These are phyloP conservation scores for Trametes cubensis DNA, from an alignment of 768 basidiomycete genomes.

Conservation along the genomic window DNA sequence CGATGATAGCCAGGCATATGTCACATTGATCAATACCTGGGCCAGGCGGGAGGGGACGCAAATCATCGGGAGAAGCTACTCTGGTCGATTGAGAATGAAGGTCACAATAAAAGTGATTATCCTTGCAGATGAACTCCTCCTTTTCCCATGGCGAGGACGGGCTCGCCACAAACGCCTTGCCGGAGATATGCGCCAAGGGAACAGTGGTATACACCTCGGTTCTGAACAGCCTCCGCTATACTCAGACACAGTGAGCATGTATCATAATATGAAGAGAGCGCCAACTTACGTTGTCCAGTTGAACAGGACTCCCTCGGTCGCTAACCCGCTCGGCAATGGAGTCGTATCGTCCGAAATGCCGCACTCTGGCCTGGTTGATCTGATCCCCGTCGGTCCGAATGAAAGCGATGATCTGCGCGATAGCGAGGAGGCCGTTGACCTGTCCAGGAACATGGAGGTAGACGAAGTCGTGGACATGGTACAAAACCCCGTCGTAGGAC, in stretches of 20 bases:
- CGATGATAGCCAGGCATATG: not conserved
- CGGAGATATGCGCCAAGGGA: constrained; percentile 48
- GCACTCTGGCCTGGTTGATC: constrained; percentile 41
- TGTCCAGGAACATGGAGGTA: constrained; percentile 46
- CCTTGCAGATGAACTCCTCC: constrained; percentile 51
- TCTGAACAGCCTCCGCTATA: constrained; percentile 44
- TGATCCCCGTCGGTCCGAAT: constrained; percentile 23
- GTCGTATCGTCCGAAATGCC: constrained; percentile 50
- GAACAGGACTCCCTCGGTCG: not conserved
- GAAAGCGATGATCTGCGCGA: constrained; percentile 59
- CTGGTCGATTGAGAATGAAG: constrained; percentile 29
- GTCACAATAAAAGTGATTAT: constrained; percentile 64
- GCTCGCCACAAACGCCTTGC: constrained; percentile 54
- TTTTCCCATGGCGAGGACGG: constrained; percentile 35
- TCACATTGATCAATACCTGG: not conserved
- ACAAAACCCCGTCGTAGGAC: constrained; percentile 46
- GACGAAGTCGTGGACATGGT: constrained; percentile 64
- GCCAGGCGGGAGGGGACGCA: constrained; percentile 13
- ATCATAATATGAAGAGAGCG: not conserved
- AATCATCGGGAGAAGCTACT: constrained; percentile 3
- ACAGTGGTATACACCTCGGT: constrained; percentile 34
- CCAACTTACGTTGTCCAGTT: constrained; percentile 21
- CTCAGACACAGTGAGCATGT: not conserved
- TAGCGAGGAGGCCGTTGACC: constrained; percentile 42
- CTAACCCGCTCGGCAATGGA: constrained; percentile 32